These are phyloP conservation scores for Cynanchum wilfordii DNA, from an alignment of 257 asterid species.

Conservation along the genomic window DNA sequence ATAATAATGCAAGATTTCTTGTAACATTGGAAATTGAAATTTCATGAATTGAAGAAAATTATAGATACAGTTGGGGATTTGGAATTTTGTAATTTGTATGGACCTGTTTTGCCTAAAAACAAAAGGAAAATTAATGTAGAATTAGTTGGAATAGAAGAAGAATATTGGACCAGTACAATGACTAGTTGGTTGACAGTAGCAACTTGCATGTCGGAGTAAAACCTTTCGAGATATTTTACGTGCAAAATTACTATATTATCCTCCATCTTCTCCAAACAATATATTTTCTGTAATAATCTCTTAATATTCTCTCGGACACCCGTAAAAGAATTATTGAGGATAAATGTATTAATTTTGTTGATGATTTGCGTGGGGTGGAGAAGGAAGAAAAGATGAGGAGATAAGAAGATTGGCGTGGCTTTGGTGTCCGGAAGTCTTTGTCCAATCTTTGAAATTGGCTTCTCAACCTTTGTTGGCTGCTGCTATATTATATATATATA, in stretches of 20 bases:
- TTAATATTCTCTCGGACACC: too few species aligned
- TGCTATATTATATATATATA: background rate
- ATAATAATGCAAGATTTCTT: background rate
- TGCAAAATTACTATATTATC: conserved; percentile 4
- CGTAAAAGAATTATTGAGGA: too few species aligned
- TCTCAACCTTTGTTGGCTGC: conserved; percentile 2
- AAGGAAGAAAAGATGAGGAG: conserved; percentile 15
- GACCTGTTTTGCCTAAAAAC: background rate
- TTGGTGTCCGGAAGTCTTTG: conserved; percentile 27
- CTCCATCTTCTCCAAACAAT: background rate
- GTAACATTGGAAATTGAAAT: background rate
- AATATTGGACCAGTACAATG: background rate
- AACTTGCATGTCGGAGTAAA: background rate
- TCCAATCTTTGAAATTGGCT: conserved; percentile 20
- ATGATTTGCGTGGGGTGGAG: background rate
- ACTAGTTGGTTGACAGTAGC: background rate
- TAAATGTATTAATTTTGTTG: too few species aligned
- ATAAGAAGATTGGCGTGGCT: conserved; percentile 35
- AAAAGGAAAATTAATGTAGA: background rate
- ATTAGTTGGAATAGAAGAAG: background rate
- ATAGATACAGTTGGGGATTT: conserved; percentile 4
- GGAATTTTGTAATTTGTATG: conserved; percentile 13
- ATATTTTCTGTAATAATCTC: too few species aligned
- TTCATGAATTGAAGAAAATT: background rate
- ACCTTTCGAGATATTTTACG: conserved; percentile 4